Base-by-base conservation (phyloP, 2,329 filamentous ascomycete genomes). In the Cladophialophora exuberans region DNA sequence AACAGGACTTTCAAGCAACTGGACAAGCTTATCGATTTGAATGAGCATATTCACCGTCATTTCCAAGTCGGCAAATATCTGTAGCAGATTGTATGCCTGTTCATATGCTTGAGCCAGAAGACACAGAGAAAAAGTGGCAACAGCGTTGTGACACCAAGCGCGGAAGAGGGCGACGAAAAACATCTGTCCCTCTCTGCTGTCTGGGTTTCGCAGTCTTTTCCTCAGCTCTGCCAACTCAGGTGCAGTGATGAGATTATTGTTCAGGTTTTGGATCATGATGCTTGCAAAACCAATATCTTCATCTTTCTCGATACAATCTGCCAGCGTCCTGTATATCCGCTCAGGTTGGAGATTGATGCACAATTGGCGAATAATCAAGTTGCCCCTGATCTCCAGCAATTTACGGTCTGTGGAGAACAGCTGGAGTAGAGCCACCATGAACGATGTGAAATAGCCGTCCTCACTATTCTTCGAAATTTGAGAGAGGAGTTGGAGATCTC, bases 1-100 rank as follows among this genome's bases (percentile, higher is more conserved):
- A 1, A 99, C 94, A 0, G 94, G 94, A 0, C 92, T 97, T 71
- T 99, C 94, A 33, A 99, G 85, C 13, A 99, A 81, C 71, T 99
- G 94, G 10, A 99, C 94, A 13, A 99, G 81, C 72, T 99, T 99
- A 73, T 99, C 94, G 64, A 99, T 97, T 70, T 99, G 95, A 38
- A 99, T 99, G 52, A 99, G 83, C 73, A 97, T 96, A 65, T 96
- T 96, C 64, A 99, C 94, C 0, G 93, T 97, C 90, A 99, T 97
- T 71, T 99, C 94, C 44, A 99, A 79, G 66, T 99, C 94, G 56
- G 90, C 94, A 72, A 99, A 97, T 43, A 97, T 94, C 68, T 97
- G 92, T 15, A 99, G 79, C 13, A 99, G 79, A 69, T 97, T 90
- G 67, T 97, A 99, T 9, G 94, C 94, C 69, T 97, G 95, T 69